Evolutionary conservation across 2,329 filamentous ascomycete species (phyloP), one percentile per base, ranked within the genome.

Genomic region (Claviceps humidiphila): DNA sequence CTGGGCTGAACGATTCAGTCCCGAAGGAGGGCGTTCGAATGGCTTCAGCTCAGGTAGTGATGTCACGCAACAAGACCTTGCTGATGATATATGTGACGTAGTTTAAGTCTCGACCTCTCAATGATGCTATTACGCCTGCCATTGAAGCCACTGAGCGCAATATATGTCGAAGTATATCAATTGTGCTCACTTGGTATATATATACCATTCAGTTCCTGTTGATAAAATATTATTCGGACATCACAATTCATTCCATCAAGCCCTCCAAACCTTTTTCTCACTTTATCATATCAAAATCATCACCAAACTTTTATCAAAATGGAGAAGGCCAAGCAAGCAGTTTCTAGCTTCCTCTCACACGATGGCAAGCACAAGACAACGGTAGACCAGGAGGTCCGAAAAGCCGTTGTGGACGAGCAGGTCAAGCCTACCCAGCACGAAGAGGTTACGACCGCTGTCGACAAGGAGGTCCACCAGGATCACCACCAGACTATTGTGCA

Each of bases 401-500:
- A 78, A 0, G 75, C 78, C 13, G 74, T 86, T 2, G 72, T 74
- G 5, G 73, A 84, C 17, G 82, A 87, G 66, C 72, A 73, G 1
- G 65, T 86, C 45, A 76, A 72, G 54, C 77, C 76, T 44, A 74
- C 77, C n/a, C 66, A 74, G 42, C 81, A 85, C 52, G 80, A 87
- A 61, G 67, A 82, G n/a, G 59, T 78, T 9, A 74, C 71, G 20
- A 82, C 78, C 1, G 83, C 80, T 6, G 65, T 87, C 26, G 81
- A 87, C 62, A 78, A 77, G 58, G 84, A 87, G 59, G 70, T 86
- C 4, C 82, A 87, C 62, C 83, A 86, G 63, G 80, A 87, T 54
- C 84, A 87, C 59, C 80, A 85, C 64, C 82, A 87, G 64, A 84
- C 81, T 47, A 81, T 80, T 0, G 69, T 87, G 1, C 84, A 87